Evolutionary conservation across 257 asterid species (phyloP).

Genomic region (Nicotiana undulata): DNA sequence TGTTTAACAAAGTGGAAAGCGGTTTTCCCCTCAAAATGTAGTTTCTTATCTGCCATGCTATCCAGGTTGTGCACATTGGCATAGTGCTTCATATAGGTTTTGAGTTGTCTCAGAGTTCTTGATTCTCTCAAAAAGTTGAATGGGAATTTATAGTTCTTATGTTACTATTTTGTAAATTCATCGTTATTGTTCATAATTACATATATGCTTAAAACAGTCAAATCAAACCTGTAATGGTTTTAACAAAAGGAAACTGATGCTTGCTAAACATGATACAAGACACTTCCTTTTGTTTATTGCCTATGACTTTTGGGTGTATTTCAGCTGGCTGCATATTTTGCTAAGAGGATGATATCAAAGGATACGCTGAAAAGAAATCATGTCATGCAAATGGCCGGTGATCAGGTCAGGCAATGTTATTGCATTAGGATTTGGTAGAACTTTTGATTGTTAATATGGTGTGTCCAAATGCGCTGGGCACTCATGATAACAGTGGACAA

Average conservation of each 20-base stretch:
- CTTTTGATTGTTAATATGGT: not conserved
- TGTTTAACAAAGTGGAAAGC: not conserved
- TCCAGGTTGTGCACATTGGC: not conserved
- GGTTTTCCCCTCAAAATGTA: not conserved
- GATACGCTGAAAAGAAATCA: slow-evolving; percentile 54
- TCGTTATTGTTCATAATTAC: not conserved
- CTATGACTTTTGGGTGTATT: not conserved
- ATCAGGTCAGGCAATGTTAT: slow-evolving; percentile 34
- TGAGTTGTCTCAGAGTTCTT: not conserved
- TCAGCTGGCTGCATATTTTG: slow-evolving; percentile 61
- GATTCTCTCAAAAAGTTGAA: not conserved
- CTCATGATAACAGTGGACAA: not conserved
- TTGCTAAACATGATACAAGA: not conserved
- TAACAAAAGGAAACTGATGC: not conserved
- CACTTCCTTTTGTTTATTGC: not conserved
- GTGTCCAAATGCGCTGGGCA: not conserved
- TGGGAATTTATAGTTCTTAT: not conserved
- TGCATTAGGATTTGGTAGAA: not conserved
- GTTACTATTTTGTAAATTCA: not conserved
- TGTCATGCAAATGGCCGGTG: slow-evolving; percentile 61
- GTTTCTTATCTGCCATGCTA: not conserved
- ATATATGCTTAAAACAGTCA: not conserved
- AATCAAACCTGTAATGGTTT: not conserved
- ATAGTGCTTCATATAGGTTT: not conserved
- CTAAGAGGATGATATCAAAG: slow-evolving; percentile 65